phyloP scores from a whole-genome alignment of 257 asterid species.

The Solanum sparsipilum region DNA sequence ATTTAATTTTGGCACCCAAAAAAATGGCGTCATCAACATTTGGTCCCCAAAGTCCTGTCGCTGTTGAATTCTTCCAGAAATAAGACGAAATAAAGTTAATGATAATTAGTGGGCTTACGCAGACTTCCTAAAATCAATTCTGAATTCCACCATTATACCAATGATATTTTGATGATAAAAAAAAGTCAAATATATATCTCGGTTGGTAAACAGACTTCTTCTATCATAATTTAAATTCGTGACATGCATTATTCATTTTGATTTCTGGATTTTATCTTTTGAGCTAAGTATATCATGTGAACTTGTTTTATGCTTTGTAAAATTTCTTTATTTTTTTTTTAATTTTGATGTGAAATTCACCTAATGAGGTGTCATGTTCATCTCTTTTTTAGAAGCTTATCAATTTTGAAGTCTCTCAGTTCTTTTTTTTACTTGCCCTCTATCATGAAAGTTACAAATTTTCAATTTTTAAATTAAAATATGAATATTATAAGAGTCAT shows the following conservation, averaged over 20 bases:
- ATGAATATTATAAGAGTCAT: neutral
- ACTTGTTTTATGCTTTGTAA: neutral
- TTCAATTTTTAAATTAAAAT: neutral
- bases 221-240: neutral
- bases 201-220: rapidly evolving
- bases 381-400: neutral
- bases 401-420: rapidly evolving
- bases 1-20: neutral
- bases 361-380: neutral
- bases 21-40: conserved; percentile 3
- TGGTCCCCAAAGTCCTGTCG: neutral
- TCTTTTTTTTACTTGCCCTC: neutral
- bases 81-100: neutral
- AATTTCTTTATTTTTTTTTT: neutral
- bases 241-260: rapidly evolving
- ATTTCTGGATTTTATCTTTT: neutral
- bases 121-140: neutral
- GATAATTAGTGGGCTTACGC: neutral
- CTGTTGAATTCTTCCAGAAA: neutral
- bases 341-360: neutral
- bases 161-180: neutral
- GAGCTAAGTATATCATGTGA: neutral
- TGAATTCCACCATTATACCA: neutral
- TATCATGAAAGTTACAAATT: neutral
- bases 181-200: neutral